Evolutionary conservation across 164 flowering plant genomes (phyloP).

Genomic region (Dillenia turbinata): DNA sequence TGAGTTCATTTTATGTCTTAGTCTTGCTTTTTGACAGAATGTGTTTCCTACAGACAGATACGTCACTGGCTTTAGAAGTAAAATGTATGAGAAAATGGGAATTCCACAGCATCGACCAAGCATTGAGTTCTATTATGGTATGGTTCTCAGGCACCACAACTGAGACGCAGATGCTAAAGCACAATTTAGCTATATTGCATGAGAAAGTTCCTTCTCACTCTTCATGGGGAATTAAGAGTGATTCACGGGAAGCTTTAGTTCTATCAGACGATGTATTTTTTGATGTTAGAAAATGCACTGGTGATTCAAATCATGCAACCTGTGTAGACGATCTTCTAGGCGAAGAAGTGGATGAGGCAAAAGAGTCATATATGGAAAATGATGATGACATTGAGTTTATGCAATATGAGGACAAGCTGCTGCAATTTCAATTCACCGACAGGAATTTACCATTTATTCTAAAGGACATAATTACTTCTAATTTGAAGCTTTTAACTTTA

Average conservation of each 20-base stretch:
- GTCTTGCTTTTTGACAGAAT: no score
- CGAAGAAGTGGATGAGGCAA: slow-evolving; percentile 1
- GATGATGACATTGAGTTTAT: slow-evolving; percentile 9
- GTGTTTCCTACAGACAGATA: slow-evolving; percentile 24
- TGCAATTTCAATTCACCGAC: slow-evolving; percentile 22
- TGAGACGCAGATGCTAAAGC: slow-evolving; percentile 9
- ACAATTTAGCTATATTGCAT: slow-evolving; percentile 8
- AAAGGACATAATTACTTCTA: slow-evolving; percentile 23
- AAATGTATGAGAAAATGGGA: slow-evolving; percentile 34
- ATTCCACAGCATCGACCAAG: slow-evolving; percentile 19
- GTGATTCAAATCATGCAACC: not conserved
- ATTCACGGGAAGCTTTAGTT: slow-evolving; percentile 5
- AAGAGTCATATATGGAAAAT: not conserved
- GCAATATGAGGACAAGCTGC: slow-evolving; percentile 16
- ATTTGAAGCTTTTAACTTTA: slow-evolving; percentile 26
- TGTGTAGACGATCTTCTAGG: not conserved
- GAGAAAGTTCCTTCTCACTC: slow-evolving; percentile 3
- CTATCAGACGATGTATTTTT: slow-evolving; percentile 11
- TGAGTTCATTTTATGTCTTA: no score
- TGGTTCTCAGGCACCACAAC: slow-evolving; percentile 27
- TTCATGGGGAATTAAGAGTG: slow-evolving; percentile 4
- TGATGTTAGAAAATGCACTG: slow-evolving; percentile 13
- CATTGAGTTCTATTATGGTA: slow-evolving; percentile 13
- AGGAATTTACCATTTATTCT: slow-evolving; percentile 22
- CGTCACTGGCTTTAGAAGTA: slow-evolving; percentile 29